Evolutionary conservation across 2,329 filamentous ascomycete species (phyloP), one percentile per base, ranked within the genome.

Genomic region (Neospermospora avenae): DNA sequence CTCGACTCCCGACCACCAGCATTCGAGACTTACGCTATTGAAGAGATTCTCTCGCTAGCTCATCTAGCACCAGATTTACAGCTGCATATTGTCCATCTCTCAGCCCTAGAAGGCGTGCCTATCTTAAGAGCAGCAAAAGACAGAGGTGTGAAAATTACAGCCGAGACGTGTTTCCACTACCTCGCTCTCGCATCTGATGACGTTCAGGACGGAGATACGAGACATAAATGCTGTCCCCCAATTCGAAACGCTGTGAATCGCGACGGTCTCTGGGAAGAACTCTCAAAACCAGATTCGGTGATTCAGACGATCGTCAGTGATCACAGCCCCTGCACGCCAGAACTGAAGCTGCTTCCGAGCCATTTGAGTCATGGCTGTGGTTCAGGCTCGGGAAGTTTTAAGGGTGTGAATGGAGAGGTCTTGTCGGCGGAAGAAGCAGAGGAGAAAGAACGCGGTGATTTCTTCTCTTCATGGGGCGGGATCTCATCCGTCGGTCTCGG

Each of bases 381-480:
- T 45, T 70, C 55, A 8, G 51, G 62, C 18, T 55, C 54, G 6
- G 55, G 62, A 55, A 63, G 51, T 7, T 53, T 63, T 1, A 69
- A 67, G 46, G 62, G 58, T 6, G 69, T 70, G 0, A 70, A 69
- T 35, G 69, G 67, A 6, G 64, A 68, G 35, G 51, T 68, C 8
- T 59, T 68, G 11, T 63, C 52, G 2, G 59, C 61, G 1, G 74
- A 74, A 61, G 69, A 75, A 72, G 72, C 72, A 24, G 73, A 77
- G 10, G 70, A 75, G 1, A 72, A 75, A 39, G 75, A 78, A 22
- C 74, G 76, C 24, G 95, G 95, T 39, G 91, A 98, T 77, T 98
- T 99, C 81, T 95, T 98, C 77, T 86, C 89, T 3, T 93, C 93
- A 0, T 99, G 95, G 95, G 95, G 95, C 57, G 95, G 95, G 14